A percentile compares a stretch with the other conserved stretches of the same genome.
Conservation (phyloP, 1,284 basidiomycete genomes). For the Waitea zeae region DNA sequence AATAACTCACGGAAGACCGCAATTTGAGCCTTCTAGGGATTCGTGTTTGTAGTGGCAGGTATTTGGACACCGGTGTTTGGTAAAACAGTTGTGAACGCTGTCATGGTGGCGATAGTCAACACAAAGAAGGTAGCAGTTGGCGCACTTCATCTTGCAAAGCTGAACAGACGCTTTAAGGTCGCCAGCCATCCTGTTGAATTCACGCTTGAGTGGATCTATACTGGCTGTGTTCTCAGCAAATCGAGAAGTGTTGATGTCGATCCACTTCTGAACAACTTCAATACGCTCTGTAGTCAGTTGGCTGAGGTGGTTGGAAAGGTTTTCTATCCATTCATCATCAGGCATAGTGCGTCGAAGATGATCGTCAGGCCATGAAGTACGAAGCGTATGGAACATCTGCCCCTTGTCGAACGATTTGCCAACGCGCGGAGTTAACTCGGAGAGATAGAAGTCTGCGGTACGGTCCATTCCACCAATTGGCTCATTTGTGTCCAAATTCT, state of each 20-base stretch:
- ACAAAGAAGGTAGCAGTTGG: constrained; percentile 28
- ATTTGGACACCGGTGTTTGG: constrained; percentile 25
- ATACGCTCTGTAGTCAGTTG: constrained; percentile 21
- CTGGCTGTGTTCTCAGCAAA: constrained; percentile 25
- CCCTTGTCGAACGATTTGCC: too few relatives aligned
- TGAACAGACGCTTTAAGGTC: constrained; percentile 26
- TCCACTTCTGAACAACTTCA: constrained; percentile 29
- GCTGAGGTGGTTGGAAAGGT: constrained; percentile 20
- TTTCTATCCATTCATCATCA: constrained; percentile 23
- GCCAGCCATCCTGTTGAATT: constrained; percentile 21
- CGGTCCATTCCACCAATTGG: constrained; percentile 20
- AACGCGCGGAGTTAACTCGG: too few relatives aligned
- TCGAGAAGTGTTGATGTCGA: constrained; percentile 25
- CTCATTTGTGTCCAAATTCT: constrained; percentile 33
- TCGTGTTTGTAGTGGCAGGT: constrained; percentile 24
- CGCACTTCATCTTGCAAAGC: constrained; percentile 29
- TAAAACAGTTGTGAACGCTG: constrained; percentile 27
- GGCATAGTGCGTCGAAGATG: constrained; percentile 13
- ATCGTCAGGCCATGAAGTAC: constrained; percentile 15
- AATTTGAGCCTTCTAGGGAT: constrained; percentile 15
- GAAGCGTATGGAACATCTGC: constrained; percentile 12
- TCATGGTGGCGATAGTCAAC: constrained; percentile 24
- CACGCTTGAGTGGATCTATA: constrained; percentile 26
- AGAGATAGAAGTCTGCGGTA: too few relatives aligned
- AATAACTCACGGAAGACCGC: constrained; percentile 25